Percentiles rank a stretch among this genome's conserved stretches.
phyloP scores from a whole-genome alignment of 257 asterid species.

The Parsonsia alboflavescens region DNA sequence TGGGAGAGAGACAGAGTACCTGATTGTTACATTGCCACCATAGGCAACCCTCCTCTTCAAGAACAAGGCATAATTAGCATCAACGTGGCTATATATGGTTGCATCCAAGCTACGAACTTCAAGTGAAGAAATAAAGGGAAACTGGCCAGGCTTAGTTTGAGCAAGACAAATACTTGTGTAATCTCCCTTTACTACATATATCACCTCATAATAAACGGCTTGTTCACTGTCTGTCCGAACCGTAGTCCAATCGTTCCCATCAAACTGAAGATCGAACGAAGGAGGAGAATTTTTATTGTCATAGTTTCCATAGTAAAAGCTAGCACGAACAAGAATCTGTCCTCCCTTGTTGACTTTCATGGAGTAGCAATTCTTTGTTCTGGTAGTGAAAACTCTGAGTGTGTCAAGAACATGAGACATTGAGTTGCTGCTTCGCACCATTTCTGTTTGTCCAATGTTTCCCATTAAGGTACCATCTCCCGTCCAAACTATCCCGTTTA shows the following conservation, averaged over 20 bases:
- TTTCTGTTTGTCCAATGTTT: slow-evolving; percentile 19
- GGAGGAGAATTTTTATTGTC: slow-evolving; percentile 55
- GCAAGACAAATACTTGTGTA: slow-evolving; percentile 51
- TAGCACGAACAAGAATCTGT: slow-evolving; percentile 49
- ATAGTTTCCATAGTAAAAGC: slow-evolving; percentile 64
- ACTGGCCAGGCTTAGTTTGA: slow-evolving; percentile 34
- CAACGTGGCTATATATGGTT: slow-evolving; percentile 31
- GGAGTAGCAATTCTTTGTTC: slow-evolving; percentile 46
- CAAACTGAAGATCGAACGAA: slow-evolving; percentile 44
- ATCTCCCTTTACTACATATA: slow-evolving; percentile 31
- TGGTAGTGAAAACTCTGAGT: slow-evolving; percentile 40
- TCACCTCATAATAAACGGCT: slow-evolving; percentile 31
- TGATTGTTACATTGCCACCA: slow-evolving; percentile 46
- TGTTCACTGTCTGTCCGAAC: slow-evolving; percentile 27
- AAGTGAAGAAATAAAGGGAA: slow-evolving; percentile 57
- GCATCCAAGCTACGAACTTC: slow-evolving; percentile 52
- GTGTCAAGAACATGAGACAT: slow-evolving; percentile 39
- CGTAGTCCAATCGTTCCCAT: slow-evolving; percentile 45
- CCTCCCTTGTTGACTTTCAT: slow-evolving; percentile 17
- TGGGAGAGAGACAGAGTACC: too few species aligned
- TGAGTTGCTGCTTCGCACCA: slow-evolving; percentile 22
- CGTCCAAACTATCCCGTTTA: slow-evolving; percentile 24
- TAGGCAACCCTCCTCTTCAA: slow-evolving; percentile 40
- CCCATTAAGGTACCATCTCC: slow-evolving; percentile 20
- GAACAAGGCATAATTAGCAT: slow-evolving; percentile 27